These are phyloP conservation scores for Lojkania enalia DNA, from an alignment of 2,329 filamentous ascomycete genomes.

Conservation along the genomic window DNA sequence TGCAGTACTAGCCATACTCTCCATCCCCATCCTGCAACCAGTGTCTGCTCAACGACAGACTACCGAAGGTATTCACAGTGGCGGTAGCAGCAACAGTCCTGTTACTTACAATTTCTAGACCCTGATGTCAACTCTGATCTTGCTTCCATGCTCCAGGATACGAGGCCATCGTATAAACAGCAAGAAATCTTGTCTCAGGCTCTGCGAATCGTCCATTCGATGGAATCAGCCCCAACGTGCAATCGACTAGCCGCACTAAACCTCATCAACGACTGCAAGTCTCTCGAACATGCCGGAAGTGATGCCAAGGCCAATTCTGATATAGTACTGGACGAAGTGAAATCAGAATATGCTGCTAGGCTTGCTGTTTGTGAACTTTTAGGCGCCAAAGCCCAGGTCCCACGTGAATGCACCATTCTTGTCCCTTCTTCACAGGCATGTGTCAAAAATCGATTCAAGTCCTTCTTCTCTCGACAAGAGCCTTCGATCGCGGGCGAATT, in stretches of 20 bases:
- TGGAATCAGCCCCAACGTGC: slow-evolving; percentile 55
- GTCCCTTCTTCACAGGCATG: slow-evolving; percentile 45
- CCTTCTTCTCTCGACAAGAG: slow-evolving; percentile 22
- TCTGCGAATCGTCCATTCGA: slow-evolving; percentile 48
- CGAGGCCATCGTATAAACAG: slow-evolving; percentile 16
- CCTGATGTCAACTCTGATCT: slow-evolving; percentile 11
- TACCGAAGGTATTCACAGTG: no score
- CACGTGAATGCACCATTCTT: slow-evolving; percentile 56
- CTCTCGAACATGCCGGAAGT: slow-evolving; percentile 44
- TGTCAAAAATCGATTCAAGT: slow-evolving; percentile 22
- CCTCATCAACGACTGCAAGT: slow-evolving; percentile 58
- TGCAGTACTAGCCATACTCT: no score
- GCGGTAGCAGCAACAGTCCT: no score
- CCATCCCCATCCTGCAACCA: no score
- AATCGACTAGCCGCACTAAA: slow-evolving; percentile 56
- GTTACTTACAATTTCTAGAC: no score
- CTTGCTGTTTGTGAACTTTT: slow-evolving; percentile 66
- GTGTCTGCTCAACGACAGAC: no score
- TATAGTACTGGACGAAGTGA: slow-evolving; percentile 43
- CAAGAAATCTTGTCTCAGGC: slow-evolving; percentile 47
- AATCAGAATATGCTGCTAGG: slow-evolving; percentile 63
- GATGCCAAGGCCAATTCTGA: slow-evolving; percentile 32
- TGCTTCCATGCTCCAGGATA: slow-evolving; percentile 18
- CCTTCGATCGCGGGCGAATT: slow-evolving; percentile 20
- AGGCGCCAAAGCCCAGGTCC: slow-evolving; percentile 55